Base-by-base conservation (phyloP, 129 eudicot genomes). In the Dittrichia graveolens region DNA sequence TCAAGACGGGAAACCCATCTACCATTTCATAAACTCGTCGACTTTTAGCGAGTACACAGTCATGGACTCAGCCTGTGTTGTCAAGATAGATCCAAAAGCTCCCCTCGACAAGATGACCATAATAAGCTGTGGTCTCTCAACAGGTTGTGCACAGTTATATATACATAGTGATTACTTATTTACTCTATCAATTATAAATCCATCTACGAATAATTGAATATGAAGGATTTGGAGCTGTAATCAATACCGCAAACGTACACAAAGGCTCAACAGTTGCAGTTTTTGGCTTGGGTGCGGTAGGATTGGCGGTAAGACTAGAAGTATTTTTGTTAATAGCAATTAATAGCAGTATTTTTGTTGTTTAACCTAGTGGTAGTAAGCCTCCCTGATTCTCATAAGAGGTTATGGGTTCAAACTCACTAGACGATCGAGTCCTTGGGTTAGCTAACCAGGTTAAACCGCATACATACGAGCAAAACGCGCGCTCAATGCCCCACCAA, bases 221-320 rank as follows among this genome's bases (percentile, higher is more conserved):
- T 48, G 13, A 37, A 76, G 81, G 81, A 61, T 39, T 84, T 40
- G 96, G 96, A 69, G 92, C 91, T 0, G 89, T 74, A 18, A 81
- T 81, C 81, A 90, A 85, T 60, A 79, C 83, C 3, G 96, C 93
- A n/a, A 76, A 87, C 43, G 86, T 87, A 44, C 69, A 81, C 46
- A 62, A 80, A 4, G 93, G 93, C 41, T 79, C 83, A 58, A 87
- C 72, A 8, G 85, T 90, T 31, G 93, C 90, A 31, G 88, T 90
- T 31, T 87, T 90, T 16, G 96, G 96, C 13, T 59, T 90, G 52
- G 96, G 96, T 16, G 89, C 91, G 1, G 96, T 90, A 49, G 96
- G 96, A 70, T 76, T 90, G 3, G 96, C 90, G 69, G 96, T 89
- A 77, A 76, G 54, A 78, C 31, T 31, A 18, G 2, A 0, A 24